phyloP scores from a whole-genome alignment of 192 early-diverging fungal species.

The Ambispora gerdemannii region DNA sequence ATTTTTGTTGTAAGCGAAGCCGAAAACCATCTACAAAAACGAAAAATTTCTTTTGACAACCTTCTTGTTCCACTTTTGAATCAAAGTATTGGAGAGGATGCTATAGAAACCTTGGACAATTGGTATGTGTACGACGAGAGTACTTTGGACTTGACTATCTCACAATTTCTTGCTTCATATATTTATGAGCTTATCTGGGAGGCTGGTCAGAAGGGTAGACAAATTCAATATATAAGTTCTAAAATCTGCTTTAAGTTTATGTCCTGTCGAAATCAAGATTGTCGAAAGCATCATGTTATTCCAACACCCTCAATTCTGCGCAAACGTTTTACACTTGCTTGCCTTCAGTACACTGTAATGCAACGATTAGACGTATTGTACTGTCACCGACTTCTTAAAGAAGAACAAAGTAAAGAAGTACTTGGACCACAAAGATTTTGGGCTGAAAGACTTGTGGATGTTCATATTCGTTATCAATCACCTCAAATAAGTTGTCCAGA shows the following conservation, averaged over 20 bases:
- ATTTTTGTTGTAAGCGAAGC: constrained; percentile 18
- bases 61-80: neutral
- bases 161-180: neutral
- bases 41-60: constrained; percentile 16
- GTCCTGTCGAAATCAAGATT: neutral
- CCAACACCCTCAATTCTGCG: constrained; percentile 8
- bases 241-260: neutral
- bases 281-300: constrained; percentile 1
- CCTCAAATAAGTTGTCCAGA: constrained; percentile 9
- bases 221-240: neutral
- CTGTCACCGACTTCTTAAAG: too few relatives aligned
- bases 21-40: neutral
- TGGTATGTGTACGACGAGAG: neutral
- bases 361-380: neutral
- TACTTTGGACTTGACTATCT: neutral
- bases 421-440: neutral
- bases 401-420: neutral
- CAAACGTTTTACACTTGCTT: neutral
- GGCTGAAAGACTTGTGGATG: constrained; percentile 6
- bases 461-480: constrained; percentile 24
- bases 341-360: constrained; percentile 16
- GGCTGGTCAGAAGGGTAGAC: neutral
- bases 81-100: too few relatives aligned
- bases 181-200: neutral
- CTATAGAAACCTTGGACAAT: neutral